These are phyloP conservation scores for Dendrobium officinale DNA, from an alignment of 106 monocot genomes.

Conservation along the genomic window DNA sequence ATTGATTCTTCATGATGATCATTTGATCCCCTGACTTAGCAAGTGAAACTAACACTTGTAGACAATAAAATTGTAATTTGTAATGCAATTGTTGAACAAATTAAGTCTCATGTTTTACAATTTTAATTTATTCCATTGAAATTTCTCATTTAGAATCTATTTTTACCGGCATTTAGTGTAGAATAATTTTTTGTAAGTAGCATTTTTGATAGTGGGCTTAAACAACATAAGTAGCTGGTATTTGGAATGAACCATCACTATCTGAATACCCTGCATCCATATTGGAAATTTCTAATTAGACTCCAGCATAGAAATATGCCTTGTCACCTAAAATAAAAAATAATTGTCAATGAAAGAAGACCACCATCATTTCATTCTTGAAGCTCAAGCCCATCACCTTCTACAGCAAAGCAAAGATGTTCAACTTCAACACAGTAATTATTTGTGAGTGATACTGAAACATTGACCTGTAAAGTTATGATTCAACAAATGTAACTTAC, in stretches of 20 bases:
- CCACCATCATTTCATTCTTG: constrained; percentile 92
- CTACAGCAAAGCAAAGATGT: constrained; percentile 64
- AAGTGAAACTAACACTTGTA: constrained; percentile 63
- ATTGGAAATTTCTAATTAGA: constrained; percentile 80
- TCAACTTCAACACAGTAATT: constrained; percentile 68
- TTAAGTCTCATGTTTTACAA: neutral
- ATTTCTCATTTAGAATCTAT: neutral
- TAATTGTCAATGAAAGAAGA: constrained; percentile 46
- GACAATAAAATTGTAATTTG: neutral
- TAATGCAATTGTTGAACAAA: neutral
- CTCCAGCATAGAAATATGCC: constrained; percentile 69
- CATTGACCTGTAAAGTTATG: constrained; percentile 54
- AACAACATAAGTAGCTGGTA: constrained; percentile 72
- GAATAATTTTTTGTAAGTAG: constrained; percentile 82
- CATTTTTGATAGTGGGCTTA: constrained; percentile 83
- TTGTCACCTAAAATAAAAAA: constrained; percentile 61
- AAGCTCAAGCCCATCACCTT: constrained; percentile 81
- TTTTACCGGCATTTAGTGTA: constrained; percentile 88
- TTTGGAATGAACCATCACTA: constrained; percentile 33
- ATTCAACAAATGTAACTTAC: neutral
- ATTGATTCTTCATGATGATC: constrained; percentile 52
- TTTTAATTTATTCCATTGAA: neutral
- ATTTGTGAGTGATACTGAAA: constrained; percentile 54
- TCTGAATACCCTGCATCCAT: constrained; percentile 92
- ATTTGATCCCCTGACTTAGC: constrained; percentile 44